phyloP scores from a whole-genome alignment of 805 yeast genomes.

The Debaryomyces hansenii region DNA sequence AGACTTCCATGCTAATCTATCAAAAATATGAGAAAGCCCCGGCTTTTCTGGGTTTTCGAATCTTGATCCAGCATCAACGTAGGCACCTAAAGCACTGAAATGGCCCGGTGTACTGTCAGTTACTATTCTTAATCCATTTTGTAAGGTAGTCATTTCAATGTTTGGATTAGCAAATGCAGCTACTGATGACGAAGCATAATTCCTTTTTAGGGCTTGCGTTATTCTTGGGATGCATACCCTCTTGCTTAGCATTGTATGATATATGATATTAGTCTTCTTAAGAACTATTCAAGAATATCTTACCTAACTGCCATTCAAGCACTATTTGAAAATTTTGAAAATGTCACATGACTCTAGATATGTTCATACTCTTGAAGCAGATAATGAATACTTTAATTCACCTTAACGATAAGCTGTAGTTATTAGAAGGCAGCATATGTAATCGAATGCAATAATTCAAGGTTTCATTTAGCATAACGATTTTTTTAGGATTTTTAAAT shows the following conservation, averaged over 20 bases:
- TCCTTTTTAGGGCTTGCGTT: conserved; percentile 1
- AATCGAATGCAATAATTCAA: too few species aligned
- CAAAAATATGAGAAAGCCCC: conserved; percentile 83
- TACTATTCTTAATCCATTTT: conserved; percentile 80
- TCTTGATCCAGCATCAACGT: conserved; percentile 88
- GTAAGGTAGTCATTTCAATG: conserved; percentile 42
- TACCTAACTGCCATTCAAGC: background rate
- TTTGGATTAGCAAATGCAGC: conserved; percentile 11
- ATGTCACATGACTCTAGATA: background rate
- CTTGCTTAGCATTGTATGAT: background rate
- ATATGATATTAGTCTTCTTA: background rate
- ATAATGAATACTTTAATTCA: too few species aligned
- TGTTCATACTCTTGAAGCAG: too few species aligned
- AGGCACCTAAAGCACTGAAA: conserved; percentile 87
- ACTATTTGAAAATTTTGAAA: background rate
- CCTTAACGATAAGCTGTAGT: too few species aligned
- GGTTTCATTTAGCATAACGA: too few species aligned
- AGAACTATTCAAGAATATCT: too few species aligned
- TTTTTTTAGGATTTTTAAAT: too few species aligned
- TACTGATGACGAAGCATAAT: conserved; percentile 2
- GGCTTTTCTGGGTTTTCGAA: conserved; percentile 59
- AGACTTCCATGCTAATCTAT: conserved; percentile 81
- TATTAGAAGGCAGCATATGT: too few species aligned
- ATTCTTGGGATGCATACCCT: background rate
- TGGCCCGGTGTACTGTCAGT: conserved; percentile 88